Percentiles rank a stretch among this genome's conserved stretches.
Conservation (phyloP, 2,329 filamentous ascomycete species). For the Epichloe glyceriae region DNA sequence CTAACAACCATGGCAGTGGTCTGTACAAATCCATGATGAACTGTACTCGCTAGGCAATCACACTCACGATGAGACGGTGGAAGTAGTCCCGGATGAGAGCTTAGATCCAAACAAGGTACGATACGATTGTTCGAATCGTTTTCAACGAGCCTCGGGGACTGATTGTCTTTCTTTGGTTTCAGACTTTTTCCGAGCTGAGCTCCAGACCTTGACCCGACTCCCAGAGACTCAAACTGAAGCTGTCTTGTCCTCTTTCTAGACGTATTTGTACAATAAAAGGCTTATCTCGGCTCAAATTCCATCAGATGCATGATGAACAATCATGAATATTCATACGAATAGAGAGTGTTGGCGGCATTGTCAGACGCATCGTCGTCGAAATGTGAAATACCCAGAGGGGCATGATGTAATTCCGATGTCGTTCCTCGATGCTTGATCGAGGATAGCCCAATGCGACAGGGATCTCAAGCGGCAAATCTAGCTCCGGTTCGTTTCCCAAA, state of each 20-base stretch:
- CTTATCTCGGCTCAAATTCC: no score
- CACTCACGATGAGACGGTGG: conserved; percentile 18
- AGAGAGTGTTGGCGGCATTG: no score
- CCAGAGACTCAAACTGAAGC: conserved; percentile 30
- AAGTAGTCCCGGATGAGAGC: conserved; percentile 20
- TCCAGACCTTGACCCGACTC: conserved; percentile 38
- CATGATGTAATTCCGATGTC: neutral
- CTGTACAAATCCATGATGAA: conserved; percentile 28
- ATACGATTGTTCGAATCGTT: neutral
- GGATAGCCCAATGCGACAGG: neutral
- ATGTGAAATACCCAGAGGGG: neutral
- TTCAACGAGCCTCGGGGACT: neutral
- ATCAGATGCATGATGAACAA: no score
- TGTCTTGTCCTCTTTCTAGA: conserved; percentile 43
- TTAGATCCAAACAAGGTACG: conserved; percentile 26
- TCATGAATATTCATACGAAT: no score
- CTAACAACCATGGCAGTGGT: conserved; percentile 27
- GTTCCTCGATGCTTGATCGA: neutral
- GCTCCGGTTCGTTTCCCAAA: neutral
- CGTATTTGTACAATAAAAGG: conserved; percentile 30
- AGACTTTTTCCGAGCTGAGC: conserved; percentile 32
- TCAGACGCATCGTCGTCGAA: neutral
- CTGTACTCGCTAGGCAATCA: conserved; percentile 29
- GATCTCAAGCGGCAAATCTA: neutral
- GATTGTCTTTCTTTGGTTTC: neutral